Conservation (phyloP, 2,329 filamentous ascomycete genomes). For the Trichoderma atroviride region DNA sequence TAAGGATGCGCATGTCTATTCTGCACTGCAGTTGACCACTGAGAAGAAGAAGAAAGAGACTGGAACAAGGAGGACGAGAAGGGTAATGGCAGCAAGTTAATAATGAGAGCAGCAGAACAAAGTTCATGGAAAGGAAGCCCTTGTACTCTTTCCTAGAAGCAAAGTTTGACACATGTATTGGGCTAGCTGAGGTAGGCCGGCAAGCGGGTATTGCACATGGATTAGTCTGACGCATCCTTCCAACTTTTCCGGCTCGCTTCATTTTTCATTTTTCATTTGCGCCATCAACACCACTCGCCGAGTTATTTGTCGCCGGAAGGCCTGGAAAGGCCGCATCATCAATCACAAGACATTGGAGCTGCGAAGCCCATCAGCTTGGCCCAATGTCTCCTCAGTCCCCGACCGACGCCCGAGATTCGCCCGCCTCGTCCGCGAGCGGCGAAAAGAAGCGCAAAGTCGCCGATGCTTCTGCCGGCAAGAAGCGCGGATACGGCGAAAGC, state of each 20-base stretch:
- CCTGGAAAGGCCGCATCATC: background rate
- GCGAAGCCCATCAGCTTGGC: background rate
- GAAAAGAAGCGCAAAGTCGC: constrained; percentile 25
- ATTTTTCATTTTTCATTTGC: background rate
- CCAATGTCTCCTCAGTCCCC: constrained; percentile 15
- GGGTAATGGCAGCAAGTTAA: background rate
- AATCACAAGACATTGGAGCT: background rate
- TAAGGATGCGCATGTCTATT: too few species aligned
- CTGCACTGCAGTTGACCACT: too few species aligned
- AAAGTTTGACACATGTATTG: background rate
- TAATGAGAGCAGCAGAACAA: background rate
- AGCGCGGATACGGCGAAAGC: constrained; percentile 1
- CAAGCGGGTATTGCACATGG: background rate
- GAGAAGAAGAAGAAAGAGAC: background rate
- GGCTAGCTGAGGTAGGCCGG: background rate
- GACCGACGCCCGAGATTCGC: constrained; percentile 20
- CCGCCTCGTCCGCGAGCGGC: constrained; percentile 12
- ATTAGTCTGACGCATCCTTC: constrained; percentile 13
- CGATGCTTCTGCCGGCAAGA: constrained; percentile 12
- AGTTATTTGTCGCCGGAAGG: background rate
- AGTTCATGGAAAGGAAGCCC: background rate
- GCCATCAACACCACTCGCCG: background rate
- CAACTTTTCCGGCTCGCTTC: background rate
- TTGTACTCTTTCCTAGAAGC: background rate
- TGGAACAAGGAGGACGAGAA: too few species aligned